Percentiles rank a stretch among this genome's conserved stretches.
phyloP scores from a whole-genome alignment of 805 yeast species.

The Naumovozyma castellii region DNA sequence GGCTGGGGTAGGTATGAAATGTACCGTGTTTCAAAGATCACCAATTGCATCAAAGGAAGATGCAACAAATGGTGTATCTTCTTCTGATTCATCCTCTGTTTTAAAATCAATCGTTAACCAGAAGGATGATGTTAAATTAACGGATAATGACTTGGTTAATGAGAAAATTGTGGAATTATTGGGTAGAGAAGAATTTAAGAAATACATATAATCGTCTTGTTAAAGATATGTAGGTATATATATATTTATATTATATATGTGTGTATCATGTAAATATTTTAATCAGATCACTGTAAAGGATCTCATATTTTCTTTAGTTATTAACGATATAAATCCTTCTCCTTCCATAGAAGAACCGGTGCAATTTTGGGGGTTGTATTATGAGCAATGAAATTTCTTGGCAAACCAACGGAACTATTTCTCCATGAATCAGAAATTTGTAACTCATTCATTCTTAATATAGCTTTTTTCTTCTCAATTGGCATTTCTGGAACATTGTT shows the following conservation, averaged over 20 bases:
- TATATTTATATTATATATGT: neutral
- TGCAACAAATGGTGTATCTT: neutral
- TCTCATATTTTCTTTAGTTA: too few relatives aligned
- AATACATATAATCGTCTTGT: slow-evolving; percentile 10
- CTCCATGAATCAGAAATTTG: neutral
- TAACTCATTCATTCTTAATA: too few relatives aligned
- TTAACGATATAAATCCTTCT: too few relatives aligned
- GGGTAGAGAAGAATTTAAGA: slow-evolving; percentile 60
- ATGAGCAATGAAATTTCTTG: neutral
- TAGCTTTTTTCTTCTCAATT: too few relatives aligned
- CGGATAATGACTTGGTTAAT: slow-evolving; percentile 20
- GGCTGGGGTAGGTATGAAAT: slow-evolving; percentile 77
- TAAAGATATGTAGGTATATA: neutral
- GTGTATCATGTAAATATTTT: slow-evolving; percentile 1
- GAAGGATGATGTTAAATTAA: neutral
- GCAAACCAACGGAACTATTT: neutral
- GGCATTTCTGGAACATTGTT: too few relatives aligned
- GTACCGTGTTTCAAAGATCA: slow-evolving; percentile 51
- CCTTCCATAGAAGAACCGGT: too few relatives aligned
- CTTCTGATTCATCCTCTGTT: neutral
- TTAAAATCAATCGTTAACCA: neutral
- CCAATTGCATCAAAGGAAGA: slow-evolving; percentile 5
- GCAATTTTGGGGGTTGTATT: too few relatives aligned
- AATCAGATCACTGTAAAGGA: too few relatives aligned
- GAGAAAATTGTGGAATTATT: slow-evolving; percentile 62